These are phyloP conservation scores for Plenodomus lindquistii DNA, from an alignment of 2,329 filamentous ascomycete species.

Conservation along the genomic window DNA sequence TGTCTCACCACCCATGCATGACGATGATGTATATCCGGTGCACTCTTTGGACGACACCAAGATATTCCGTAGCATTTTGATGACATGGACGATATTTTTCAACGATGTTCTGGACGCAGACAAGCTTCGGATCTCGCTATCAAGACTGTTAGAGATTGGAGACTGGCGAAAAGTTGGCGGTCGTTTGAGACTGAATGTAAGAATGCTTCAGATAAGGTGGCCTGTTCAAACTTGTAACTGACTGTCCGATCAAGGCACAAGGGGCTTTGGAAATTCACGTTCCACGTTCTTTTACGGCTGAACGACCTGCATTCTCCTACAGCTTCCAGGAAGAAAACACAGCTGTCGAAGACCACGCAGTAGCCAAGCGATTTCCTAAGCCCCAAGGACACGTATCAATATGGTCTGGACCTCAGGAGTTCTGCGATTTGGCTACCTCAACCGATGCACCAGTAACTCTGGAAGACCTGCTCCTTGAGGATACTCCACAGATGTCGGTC, in stretches of 20 bases:
- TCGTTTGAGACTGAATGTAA: conserved; percentile 49
- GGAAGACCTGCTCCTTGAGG: conserved; percentile 24
- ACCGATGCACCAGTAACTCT: conserved; percentile 13
- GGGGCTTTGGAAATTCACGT: conserved; percentile 47
- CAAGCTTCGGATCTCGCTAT: conserved; percentile 44
- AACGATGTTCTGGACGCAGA: conserved; percentile 53
- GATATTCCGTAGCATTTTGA: conserved; percentile 13
- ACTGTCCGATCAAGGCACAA: conserved; percentile 3
- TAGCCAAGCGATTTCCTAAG: conserved; percentile 46
- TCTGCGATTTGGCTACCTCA: conserved; percentile 9
- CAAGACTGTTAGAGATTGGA: conserved; percentile 45
- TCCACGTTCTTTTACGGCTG: conserved; percentile 38
- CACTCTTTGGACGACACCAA: conserved; percentile 23
- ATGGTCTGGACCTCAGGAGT: conserved; percentile 6
- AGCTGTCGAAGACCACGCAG: conserved; percentile 49
- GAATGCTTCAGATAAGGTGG: conserved; percentile 16
- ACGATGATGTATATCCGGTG: conserved; percentile 24
- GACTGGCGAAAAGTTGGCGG: conserved; percentile 55
- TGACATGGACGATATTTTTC: conserved; percentile 46
- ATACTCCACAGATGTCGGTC: conserved; percentile 53
- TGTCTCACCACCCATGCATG: too few relatives aligned
- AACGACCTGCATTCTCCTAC: conserved; percentile 49
- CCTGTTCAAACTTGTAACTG: too few relatives aligned
- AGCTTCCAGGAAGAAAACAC: conserved; percentile 41
- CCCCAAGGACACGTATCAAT: conserved; percentile 2